A percentile compares a stretch with the other conserved stretches of the same genome.
Conservation (phyloP, 73 alveolate genomes). For the Paramecium sonneborni region DNA sequence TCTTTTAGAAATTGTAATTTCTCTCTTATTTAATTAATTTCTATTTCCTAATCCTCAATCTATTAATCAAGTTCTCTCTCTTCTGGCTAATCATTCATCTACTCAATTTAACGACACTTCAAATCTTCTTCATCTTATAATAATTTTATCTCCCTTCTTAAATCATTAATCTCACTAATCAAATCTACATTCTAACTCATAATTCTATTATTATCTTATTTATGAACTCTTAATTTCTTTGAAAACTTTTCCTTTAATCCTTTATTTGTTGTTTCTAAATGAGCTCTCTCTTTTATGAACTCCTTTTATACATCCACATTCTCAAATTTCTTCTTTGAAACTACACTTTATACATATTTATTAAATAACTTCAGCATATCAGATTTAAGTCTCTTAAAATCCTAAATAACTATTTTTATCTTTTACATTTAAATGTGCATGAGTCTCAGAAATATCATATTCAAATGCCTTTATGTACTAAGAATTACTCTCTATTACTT, state of each 20-base stretch:
- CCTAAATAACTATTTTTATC: constrained; percentile 67
- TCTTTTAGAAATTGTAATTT: constrained; percentile 19
- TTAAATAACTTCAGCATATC: constrained; percentile 71
- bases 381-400: constrained; percentile 72
- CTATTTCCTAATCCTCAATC: constrained; percentile 51
- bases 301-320: constrained; percentile 75
- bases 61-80: constrained; percentile 39
- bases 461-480: constrained; percentile 80
- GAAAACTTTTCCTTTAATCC: constrained; percentile 78
- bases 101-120: background rate
- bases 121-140: constrained; percentile 56
- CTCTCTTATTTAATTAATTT: constrained; percentile 35
- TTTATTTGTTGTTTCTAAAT: constrained; percentile 82
- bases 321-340: constrained; percentile 78
- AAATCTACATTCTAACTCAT: constrained; percentile 82
- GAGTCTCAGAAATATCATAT: constrained; percentile 78
- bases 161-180: constrained; percentile 74
- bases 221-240: constrained; percentile 81
- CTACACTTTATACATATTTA: constrained; percentile 77
- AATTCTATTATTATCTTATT: constrained; percentile 78
- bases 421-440: constrained; percentile 43
- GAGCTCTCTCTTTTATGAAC: constrained; percentile 82
- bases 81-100: constrained; percentile 5
- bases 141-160: constrained; percentile 75
- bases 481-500: constrained; percentile 72